phyloP scores from a whole-genome alignment of 208 protist genomes.

The Tritrichomonas foetus region DNA sequence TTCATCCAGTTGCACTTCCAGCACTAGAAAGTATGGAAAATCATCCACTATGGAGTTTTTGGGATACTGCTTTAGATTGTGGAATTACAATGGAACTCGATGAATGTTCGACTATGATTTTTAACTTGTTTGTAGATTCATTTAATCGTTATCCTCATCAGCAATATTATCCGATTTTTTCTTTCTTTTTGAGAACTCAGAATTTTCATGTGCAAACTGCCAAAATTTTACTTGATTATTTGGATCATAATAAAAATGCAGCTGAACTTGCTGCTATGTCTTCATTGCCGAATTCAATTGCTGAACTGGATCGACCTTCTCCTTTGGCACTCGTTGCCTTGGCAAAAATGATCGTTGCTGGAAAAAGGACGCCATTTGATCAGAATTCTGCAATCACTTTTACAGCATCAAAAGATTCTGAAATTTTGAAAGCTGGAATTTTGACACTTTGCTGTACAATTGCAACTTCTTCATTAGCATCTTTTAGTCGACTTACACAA shows the following conservation, averaged over 20 bases:
- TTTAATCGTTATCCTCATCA: background rate
- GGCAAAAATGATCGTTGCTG: background rate
- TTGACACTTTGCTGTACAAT: background rate
- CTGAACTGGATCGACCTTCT: background rate
- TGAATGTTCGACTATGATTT: background rate
- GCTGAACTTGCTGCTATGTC: background rate
- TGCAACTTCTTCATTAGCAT: background rate
- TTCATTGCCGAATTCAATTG: background rate
- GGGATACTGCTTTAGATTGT: background rate
- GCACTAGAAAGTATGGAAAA: too few species aligned
- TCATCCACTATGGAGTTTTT: background rate
- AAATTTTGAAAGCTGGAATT: background rate
- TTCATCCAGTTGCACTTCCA: background rate
- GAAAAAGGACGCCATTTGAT: background rate
- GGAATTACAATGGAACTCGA: background rate
- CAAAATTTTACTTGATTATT: background rate
- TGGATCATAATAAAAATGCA: background rate
- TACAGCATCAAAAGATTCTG: background rate
- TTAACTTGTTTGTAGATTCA: background rate
- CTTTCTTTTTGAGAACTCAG: background rate
- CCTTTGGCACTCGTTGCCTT: background rate
- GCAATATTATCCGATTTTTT: background rate
- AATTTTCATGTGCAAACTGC: background rate
- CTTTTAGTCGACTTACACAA: background rate
- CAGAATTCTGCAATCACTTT: background rate